Conservation (phyloP, 257 asterid genomes). For the Jasminum sambac region DNA sequence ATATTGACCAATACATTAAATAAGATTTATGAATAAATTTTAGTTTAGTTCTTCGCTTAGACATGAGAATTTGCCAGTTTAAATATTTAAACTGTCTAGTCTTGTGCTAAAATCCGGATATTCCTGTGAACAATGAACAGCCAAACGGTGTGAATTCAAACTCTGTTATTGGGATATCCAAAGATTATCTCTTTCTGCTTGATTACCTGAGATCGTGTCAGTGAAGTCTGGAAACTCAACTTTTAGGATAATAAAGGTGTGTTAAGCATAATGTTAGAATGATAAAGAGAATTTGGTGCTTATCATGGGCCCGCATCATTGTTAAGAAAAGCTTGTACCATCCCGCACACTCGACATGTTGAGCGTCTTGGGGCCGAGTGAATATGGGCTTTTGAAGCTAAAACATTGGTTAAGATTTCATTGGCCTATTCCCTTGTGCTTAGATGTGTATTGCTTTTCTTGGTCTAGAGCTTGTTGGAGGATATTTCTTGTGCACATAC, state of each 20-base stretch:
- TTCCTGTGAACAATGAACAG: background rate
- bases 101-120: background rate
- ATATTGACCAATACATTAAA: background rate
- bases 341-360: slow-evolving; percentile 9
- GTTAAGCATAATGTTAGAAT: background rate
- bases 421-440: background rate
- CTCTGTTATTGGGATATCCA: background rate
- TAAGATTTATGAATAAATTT: background rate
- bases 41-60: background rate
- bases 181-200: background rate
- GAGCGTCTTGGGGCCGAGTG: background rate
- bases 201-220: background rate
- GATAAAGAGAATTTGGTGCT: slow-evolving; percentile 14
- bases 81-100: background rate
- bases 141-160: background rate
- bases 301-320: background rate
- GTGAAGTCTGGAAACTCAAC: background rate
- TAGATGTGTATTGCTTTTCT: background rate
- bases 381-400: background rate
- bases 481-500: background rate
- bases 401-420: background rate
- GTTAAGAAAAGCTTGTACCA: slow-evolving; percentile 16
- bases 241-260: background rate
- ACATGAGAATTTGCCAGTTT: background rate
- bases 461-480: slow-evolving; percentile 11